Conservation (phyloP, 75 land plant genomes). For the Pinus albicaulis region DNA sequence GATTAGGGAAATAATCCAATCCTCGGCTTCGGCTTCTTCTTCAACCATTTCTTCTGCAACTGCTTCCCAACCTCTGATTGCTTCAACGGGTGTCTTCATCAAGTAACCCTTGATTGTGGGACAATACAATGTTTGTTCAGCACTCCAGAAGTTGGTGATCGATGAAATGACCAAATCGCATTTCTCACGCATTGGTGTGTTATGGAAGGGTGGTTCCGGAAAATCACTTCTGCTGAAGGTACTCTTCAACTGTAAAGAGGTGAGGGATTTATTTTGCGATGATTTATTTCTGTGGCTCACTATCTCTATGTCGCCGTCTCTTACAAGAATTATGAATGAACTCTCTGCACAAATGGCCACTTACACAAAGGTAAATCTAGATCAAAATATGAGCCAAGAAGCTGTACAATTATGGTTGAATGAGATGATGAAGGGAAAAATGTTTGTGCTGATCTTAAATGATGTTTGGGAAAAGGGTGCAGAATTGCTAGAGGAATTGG, state of each 20-base stretch:
- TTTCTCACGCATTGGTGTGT: not conserved
- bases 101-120: not conserved
- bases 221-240: not conserved
- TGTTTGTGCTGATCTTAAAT: not conserved
- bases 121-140: not conserved
- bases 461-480: slow-evolving; percentile 2
- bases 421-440: not conserved
- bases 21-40: too few species aligned
- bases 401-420: not conserved
- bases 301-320: not conserved
- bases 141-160: not conserved
- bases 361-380: not conserved
- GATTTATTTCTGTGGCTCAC: not conserved
- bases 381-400: not conserved
- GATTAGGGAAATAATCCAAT: too few species aligned
- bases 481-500: not conserved
- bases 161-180: not conserved
- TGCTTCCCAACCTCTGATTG: not conserved
- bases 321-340: not conserved
- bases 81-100: not conserved
- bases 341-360: not conserved
- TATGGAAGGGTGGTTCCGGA: not conserved
- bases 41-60: too few species aligned
- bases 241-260: not conserved
- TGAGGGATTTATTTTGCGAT: not conserved